Conservation (phyloP, 1,139 yeast species). For the Yamadazyma diddensiae region DNA sequence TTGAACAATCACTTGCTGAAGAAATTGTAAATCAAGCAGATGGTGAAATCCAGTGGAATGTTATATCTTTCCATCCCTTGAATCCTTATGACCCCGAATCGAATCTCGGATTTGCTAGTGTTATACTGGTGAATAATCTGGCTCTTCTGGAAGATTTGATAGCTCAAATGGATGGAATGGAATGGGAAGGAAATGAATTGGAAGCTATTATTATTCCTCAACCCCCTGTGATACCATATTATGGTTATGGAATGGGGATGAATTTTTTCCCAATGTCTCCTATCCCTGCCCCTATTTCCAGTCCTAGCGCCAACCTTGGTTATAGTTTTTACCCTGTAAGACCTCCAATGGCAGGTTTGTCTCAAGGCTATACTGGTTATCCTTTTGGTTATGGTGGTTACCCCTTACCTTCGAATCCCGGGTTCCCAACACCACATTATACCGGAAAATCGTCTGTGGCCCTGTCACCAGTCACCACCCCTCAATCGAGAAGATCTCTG, state of each 20-base stretch:
- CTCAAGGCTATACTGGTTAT: neutral
- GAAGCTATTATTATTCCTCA: slow-evolving; percentile 16
- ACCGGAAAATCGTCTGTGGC: neutral
- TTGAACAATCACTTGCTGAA: neutral
- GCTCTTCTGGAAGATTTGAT: slow-evolving; percentile 10
- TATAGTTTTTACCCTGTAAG: neutral
- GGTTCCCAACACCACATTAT: neutral
- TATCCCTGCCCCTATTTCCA: neutral
- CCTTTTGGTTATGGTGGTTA: neutral
- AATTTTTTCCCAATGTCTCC: neutral
- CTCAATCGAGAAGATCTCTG: slow-evolving; percentile 4
- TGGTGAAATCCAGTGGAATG: neutral
- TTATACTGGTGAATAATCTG: neutral
- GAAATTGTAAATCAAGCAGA: neutral
- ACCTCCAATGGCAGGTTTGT: neutral
- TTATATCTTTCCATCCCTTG: neutral
- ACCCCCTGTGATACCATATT: neutral
- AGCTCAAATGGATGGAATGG: slow-evolving; percentile 24
- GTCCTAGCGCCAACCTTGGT: neutral
- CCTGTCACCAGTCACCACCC: neutral
- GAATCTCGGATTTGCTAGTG: neutral
- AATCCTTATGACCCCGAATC: neutral
- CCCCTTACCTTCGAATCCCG: neutral
- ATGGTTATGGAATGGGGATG: neutral
- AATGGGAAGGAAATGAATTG: slow-evolving; percentile 21